Evolutionary conservation across 768 basidiomycete genomes (phyloP).

Genomic region (Psilocybe tampanensis): DNA sequence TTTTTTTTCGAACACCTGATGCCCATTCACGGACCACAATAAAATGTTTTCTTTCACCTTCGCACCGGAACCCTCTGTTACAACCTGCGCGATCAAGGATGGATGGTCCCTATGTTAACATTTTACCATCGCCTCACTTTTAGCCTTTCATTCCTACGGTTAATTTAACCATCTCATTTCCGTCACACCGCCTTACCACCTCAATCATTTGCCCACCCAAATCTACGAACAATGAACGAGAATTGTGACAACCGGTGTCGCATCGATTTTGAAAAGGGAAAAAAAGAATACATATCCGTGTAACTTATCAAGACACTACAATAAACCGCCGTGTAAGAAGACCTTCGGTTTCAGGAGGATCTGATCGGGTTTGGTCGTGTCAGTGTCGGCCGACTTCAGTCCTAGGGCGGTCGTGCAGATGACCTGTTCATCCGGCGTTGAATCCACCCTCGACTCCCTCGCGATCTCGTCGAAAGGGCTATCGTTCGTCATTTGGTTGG

Average conservation of each 20-base stretch:
- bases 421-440: slow-evolving; percentile 24
- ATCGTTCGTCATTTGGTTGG: slow-evolving; percentile 31
- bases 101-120: not conserved
- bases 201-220: too few relatives aligned
- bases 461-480: slow-evolving; percentile 15
- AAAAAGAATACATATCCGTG: not conserved
- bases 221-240: not conserved
- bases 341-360: slow-evolving; percentile 32
- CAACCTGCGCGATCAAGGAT: not conserved
- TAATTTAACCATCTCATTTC: too few relatives aligned
- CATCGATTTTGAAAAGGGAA: not conserved
- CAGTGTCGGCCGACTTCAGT: slow-evolving; percentile 21
- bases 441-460: slow-evolving; percentile 10
- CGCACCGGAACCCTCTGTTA: not conserved
- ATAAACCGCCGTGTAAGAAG: slow-evolving; percentile 25
- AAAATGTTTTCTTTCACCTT: not conserved
- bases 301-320: slow-evolving; percentile 9
- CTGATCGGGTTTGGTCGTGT: slow-evolving; percentile 13
- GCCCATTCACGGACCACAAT: not conserved
- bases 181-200: too few relatives aligned
- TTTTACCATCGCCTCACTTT: too few relatives aligned
- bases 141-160: too few relatives aligned
- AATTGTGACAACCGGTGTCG: not conserved
- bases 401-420: slow-evolving; percentile 36
- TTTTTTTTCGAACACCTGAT: slow-evolving; percentile 7